Evolutionary conservation across 257 asterid genomes (phyloP), one percentile per base, ranked within the genome.

Genomic region (Solanum chaucha): DNA sequence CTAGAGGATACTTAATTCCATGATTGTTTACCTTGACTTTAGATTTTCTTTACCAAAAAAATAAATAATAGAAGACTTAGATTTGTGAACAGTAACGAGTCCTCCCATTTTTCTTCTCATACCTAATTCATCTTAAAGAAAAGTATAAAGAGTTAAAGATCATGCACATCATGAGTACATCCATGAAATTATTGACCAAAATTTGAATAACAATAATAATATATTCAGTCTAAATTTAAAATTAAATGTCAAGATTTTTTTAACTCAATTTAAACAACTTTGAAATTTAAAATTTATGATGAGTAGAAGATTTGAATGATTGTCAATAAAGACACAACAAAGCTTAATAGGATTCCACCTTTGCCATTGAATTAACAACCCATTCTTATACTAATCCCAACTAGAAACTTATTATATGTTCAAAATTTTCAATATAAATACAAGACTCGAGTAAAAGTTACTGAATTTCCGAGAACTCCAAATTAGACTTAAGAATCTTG

Each of bases 391-490:
- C 64, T 55, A 58, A 19, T 58, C n/a, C 65, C 65, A 19, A 6
- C 65, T 7, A 58, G 65, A 58, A 58, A 19, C n/a, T 58, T 19
- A 58, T 58, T 58, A 48, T 19, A 58, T 58, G n/a, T 20, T 19
- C n/a, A 19, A 58, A 22, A 7, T 58, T 58, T 1, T 58, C 65
- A 7, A 58, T 58, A 19, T 58, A 20, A 59, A 8, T 59, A 59
- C n/a, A 17, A 6, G 3, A 55, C 4, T 55, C 9, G 3, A 55
- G 64, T 0, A 0, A 48, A 48, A 48, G 59, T 15, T 48, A 48
- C 0, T 48, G 1, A 48, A 48, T 55, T 55, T 17, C 0, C 10
- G 3, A 15, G 1, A 55, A 17, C 8, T 5, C 8, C 3, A 55
- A 55, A 17, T 55, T 55, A 55, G 10, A 6, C 3, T 55, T 17